Conservation (phyloP, 257 asterid genomes). For the Henckelia pumila region DNA sequence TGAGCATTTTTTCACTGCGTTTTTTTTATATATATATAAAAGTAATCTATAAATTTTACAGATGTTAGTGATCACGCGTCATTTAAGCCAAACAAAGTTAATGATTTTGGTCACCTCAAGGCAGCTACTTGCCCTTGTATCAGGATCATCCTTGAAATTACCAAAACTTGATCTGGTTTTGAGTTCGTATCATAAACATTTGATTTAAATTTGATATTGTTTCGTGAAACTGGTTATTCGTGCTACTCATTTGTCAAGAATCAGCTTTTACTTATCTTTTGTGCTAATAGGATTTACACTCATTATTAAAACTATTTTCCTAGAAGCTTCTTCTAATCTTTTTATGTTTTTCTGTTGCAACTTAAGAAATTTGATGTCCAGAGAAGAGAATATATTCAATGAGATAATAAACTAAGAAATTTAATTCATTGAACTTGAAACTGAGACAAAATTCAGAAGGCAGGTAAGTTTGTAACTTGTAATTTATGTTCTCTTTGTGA, state of each 20-base stretch:
- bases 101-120: conserved; percentile 28
- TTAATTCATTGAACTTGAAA: not conserved
- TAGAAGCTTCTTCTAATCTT: not conserved
- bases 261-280: not conserved
- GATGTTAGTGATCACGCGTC: conserved; percentile 14
- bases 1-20: conserved; percentile 2
- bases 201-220: not conserved
- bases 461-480: not conserved
- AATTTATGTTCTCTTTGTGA: not conserved
- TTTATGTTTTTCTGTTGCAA: not conserved
- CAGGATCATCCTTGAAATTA: conserved; percentile 4
- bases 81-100: conserved; percentile 10
- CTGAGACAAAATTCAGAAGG: not conserved
- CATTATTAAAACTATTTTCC: not conserved
- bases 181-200: not conserved
- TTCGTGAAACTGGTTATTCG: not conserved
- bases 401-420: not conserved
- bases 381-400: not conserved
- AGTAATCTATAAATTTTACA: conserved; percentile 6
- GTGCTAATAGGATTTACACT: not conserved
- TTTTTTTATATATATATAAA: not conserved
- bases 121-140: conserved; percentile 34
- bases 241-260: conserved; percentile 2
- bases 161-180: too few species aligned
- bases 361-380: not conserved